A percentile compares a stretch with the other conserved stretches of the same genome.
Evolutionary conservation across 1,139 yeast genomes (phyloP).

Genomic region (Hyphopichia fennica): DNA sequence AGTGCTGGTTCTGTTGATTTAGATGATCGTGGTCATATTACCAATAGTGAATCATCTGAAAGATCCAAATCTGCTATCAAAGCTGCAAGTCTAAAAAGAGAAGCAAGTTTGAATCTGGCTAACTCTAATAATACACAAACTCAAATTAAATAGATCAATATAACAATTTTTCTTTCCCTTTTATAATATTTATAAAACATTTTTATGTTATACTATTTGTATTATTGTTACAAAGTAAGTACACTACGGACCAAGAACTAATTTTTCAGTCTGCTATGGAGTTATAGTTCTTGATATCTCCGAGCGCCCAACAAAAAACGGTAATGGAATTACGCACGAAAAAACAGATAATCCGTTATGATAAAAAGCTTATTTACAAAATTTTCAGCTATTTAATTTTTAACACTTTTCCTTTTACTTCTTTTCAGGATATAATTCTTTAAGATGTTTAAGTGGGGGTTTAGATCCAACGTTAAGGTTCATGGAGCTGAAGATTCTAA

Average conservation of each 20-base stretch:
- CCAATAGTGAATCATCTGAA: conserved; percentile 45
- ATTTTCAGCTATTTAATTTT: background rate
- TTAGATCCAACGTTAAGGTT: conserved; percentile 34
- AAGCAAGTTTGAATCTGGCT: conserved; percentile 5
- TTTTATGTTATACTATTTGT: too few relatives aligned
- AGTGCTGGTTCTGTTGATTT: conserved; percentile 73
- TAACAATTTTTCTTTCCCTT: background rate
- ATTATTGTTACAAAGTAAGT: too few relatives aligned
- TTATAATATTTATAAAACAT: background rate
- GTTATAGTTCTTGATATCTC: background rate
- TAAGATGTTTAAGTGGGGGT: conserved; percentile 33
- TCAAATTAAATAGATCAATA: too few relatives aligned
- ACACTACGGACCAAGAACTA: too few relatives aligned
- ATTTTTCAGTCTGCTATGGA: background rate
- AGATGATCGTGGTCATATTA: conserved; percentile 72
- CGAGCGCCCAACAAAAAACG: background rate
- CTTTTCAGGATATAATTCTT: too few relatives aligned
- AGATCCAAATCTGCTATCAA: conserved; percentile 40
- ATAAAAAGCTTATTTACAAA: background rate
- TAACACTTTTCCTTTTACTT: background rate
- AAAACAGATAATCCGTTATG: background rate
- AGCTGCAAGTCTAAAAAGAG: conserved; percentile 31
- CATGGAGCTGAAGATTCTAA: conserved; percentile 21
- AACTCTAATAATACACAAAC: too few relatives aligned
- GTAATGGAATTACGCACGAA: background rate